Percentiles rank a stretch among this genome's conserved stretches.
phyloP scores from a whole-genome alignment of 2,329 filamentous ascomycete species.

The Pseudopithomyces maydicus region DNA sequence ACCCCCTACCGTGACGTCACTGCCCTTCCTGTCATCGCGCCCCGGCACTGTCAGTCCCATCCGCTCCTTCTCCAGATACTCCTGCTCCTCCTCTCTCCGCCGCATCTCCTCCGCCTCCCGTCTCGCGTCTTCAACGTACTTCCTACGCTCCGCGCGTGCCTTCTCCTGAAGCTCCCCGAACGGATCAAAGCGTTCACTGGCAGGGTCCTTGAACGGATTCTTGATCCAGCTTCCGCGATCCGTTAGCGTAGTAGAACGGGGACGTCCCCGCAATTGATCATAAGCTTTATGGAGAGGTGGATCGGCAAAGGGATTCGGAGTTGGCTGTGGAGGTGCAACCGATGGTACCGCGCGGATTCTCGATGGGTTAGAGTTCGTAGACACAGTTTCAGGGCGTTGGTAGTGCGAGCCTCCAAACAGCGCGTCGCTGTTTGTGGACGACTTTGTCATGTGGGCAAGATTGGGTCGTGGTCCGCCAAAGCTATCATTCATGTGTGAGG shows the following conservation, averaged over 20 bases:
- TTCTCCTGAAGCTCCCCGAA: slow-evolving; percentile 43
- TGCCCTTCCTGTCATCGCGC: slow-evolving; percentile 24
- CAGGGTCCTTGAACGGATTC: slow-evolving; percentile 43
- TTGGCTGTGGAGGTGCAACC: slow-evolving; percentile 20
- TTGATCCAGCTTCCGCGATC: slow-evolving; percentile 40
- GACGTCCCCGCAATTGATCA: slow-evolving; percentile 38
- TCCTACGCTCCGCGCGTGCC: slow-evolving; percentile 30
- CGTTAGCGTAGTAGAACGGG: slow-evolving; percentile 40
- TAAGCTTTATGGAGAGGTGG: slow-evolving; percentile 44
- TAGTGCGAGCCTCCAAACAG: slow-evolving; percentile 35
- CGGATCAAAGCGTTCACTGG: slow-evolving; percentile 42
- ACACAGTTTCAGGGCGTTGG: slow-evolving; percentile 39
- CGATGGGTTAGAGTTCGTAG: slow-evolving; percentile 27
- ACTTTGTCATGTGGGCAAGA: slow-evolving; percentile 26
- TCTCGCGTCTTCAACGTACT: slow-evolving; percentile 31
- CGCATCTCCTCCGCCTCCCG: slow-evolving; percentile 26
- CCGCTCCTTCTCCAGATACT: slow-evolving; percentile 31
- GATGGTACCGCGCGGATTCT: slow-evolving; percentile 14
- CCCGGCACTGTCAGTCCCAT: slow-evolving; percentile 28
- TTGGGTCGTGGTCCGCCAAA: slow-evolving; percentile 8
- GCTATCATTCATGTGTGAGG: slow-evolving; percentile 19
- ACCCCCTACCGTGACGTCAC: slow-evolving; percentile 29
- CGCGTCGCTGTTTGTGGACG: slow-evolving; percentile 28
- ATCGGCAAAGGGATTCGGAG: slow-evolving; percentile 43
- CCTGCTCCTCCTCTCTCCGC: slow-evolving; percentile 16